Base-by-base conservation (phyloP, 2,329 filamentous ascomycete genomes). In the Penicillium brasilianum region DNA sequence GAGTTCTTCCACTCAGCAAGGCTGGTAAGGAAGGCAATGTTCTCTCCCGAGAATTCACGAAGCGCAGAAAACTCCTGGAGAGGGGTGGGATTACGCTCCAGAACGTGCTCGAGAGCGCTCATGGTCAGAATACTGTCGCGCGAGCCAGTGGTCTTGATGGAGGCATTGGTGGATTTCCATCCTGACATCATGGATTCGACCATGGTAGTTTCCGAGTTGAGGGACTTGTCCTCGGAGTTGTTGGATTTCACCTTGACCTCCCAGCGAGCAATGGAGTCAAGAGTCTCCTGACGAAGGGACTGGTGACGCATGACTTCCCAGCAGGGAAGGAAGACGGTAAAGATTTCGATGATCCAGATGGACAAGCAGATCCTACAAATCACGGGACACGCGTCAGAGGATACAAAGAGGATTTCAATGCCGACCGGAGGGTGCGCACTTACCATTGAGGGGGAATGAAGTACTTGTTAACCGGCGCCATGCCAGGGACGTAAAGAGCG, bases 41-140 rank as follows among this genome's bases (percentile, higher is more conserved):
- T 91, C 72, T 91, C 88, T 14, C 87, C 88, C 0, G 88, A 90
- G 70, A 90, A 90, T 66, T 90, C 88, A 37, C 84, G 82, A 0
- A 85, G 79, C 0, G 88, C 87, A 0, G 88, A 88, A 71, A 89
- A 91, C 55, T 86, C 76, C 58, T 88, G 85, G 0, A 91, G 80
- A 0, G 85, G 85, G 4, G 82, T 78, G 0, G 86, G 84, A 70
- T 67, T 64, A 44, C 73, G 69, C 32, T 82, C 78, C 0, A 91
- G 78, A 4, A 87, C 85, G 60, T 85, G 80, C 64, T 90, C 87
- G 2, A 90, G 81, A 0, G 87, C 85, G 44, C 81, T 79, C 83
- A 89, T 88, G 48, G 84, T 86, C 51, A 85, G 78, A 66, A 86
- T 80, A 53, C 80, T 84, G 65, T 81, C 81, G 57, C 75, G 74